These are phyloP conservation scores for Entophlyctis luteolus DNA, from an alignment of 192 early-diverging fungal genomes.

Conservation along the genomic window DNA sequence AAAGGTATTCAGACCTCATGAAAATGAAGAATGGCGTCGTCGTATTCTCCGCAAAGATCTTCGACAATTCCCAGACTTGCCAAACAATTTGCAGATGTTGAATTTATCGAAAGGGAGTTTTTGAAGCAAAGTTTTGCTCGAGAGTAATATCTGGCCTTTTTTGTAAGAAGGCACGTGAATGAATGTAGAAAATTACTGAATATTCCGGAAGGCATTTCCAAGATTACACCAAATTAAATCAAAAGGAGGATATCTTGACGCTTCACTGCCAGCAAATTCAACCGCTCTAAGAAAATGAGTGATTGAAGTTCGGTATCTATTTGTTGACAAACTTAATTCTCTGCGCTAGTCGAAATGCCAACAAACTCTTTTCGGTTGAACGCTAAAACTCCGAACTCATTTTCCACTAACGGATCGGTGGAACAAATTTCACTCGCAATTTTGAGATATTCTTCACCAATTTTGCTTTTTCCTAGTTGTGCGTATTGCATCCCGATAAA, in stretches of 20 bases:
- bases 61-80: conserved; percentile 54
- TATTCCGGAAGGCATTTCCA: conserved; percentile 60
- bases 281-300: conserved; percentile 53
- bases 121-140: conserved; percentile 45
- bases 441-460: conserved; percentile 61
- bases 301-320: conserved; percentile 54
- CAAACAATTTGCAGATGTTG: conserved; percentile 43
- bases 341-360: neutral
- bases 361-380: conserved; percentile 49
- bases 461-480: conserved; percentile 47
- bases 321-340: neutral
- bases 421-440: conserved; percentile 50
- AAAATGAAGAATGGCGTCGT: conserved; percentile 54
- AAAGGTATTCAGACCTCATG: conserved; percentile 33
- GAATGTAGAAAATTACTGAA: conserved; percentile 41
- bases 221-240: conserved; percentile 64
- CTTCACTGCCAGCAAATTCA: conserved; percentile 40
- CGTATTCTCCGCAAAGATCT: conserved; percentile 48
- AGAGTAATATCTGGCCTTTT: neutral
- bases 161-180: neutral
- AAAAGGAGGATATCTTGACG: conserved; percentile 45
- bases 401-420: conserved; percentile 63
- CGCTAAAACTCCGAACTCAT: conserved; percentile 67
- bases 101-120: conserved; percentile 36
- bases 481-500: conserved; percentile 79